Percentiles rank a stretch among this genome's conserved stretches.
Evolutionary conservation across 495 filamentous ascomycete species (phyloP).

Genomic region (Penicillium goetzii): DNA sequence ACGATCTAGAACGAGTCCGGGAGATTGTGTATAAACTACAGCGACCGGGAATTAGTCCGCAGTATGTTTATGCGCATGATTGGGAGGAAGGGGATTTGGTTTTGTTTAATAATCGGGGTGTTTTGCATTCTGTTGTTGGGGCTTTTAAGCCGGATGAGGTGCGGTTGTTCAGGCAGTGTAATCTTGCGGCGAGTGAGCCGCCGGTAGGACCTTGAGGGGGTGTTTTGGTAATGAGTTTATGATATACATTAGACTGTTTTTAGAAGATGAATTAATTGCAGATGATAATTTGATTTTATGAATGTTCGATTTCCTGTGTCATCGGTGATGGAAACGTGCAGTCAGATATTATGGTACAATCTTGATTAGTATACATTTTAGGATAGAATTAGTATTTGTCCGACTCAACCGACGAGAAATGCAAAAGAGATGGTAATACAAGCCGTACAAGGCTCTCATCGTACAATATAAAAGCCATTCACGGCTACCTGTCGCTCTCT

Average conservation of each 20-base stretch:
- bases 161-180: constrained; percentile 74
- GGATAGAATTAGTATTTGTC: constrained; percentile 6
- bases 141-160: constrained; percentile 73
- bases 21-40: constrained; percentile 69
- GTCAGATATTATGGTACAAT: not conserved
- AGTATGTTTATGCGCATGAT: constrained; percentile 71
- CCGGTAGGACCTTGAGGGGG: constrained; percentile 27
- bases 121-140: constrained; percentile 73
- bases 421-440: not conserved
- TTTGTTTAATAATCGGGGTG: constrained; percentile 73
- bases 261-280: not conserved
- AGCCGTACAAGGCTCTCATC: constrained; percentile 17
- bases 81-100: constrained; percentile 76
- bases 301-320: not conserved
- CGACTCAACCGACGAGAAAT: not conserved
- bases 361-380: constrained; percentile 15
- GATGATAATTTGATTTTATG: not conserved
- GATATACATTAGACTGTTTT: not conserved
- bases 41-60: constrained; percentile 69
- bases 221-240: not conserved
- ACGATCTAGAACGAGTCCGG: constrained; percentile 65
- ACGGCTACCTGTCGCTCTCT: constrained; percentile 47
- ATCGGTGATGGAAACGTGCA: not conserved
- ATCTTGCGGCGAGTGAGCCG: constrained; percentile 58
- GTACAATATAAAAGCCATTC: constrained; percentile 48